Conservation (phyloP, 2,329 filamentous ascomycete species). For the Aspergillus caelatus region DNA sequence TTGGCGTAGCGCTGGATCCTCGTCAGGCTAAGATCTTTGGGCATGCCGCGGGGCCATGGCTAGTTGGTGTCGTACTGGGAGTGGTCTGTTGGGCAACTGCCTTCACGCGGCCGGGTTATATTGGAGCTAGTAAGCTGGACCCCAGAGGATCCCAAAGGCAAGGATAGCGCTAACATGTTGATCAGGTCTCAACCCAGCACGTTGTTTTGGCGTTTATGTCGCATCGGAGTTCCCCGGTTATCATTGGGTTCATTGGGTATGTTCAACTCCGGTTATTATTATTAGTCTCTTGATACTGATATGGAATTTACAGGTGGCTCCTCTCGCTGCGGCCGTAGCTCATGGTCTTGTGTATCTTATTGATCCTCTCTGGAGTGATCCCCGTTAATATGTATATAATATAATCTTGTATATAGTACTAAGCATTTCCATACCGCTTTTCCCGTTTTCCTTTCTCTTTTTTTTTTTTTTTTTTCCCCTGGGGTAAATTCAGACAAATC, state of each 20-base stretch:
- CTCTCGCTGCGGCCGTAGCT: slow-evolving; percentile 31
- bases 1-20: slow-evolving; percentile 58
- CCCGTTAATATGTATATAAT: not conserved
- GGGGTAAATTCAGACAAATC: too few relatives aligned
- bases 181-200: slow-evolving; percentile 47
- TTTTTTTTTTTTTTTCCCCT: too few relatives aligned
- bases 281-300: not conserved
- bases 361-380: slow-evolving; percentile 29
- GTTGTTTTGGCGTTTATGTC: slow-evolving; percentile 50
- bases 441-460: too few relatives aligned
- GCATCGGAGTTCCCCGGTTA: slow-evolving; percentile 39
- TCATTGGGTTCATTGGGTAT: slow-evolving; percentile 44
- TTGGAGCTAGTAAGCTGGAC: slow-evolving; percentile 38
- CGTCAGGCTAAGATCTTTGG: slow-evolving; percentile 54
- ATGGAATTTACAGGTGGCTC: slow-evolving; percentile 24
- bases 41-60: slow-evolving; percentile 51
- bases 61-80: slow-evolving; percentile 50
- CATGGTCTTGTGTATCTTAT: slow-evolving; percentile 38
- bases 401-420: not conserved
- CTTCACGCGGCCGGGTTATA: slow-evolving; percentile 45
- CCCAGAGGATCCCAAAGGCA: too few relatives aligned
- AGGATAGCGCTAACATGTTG: not conserved
- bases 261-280: not conserved
- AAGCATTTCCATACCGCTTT: not conserved
- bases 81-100: slow-evolving; percentile 42